Evolutionary conservation across 2,329 filamentous ascomycete species (phyloP), one percentile per base, ranked within the genome.

Genomic region (Elsinoe necatrix): DNA sequence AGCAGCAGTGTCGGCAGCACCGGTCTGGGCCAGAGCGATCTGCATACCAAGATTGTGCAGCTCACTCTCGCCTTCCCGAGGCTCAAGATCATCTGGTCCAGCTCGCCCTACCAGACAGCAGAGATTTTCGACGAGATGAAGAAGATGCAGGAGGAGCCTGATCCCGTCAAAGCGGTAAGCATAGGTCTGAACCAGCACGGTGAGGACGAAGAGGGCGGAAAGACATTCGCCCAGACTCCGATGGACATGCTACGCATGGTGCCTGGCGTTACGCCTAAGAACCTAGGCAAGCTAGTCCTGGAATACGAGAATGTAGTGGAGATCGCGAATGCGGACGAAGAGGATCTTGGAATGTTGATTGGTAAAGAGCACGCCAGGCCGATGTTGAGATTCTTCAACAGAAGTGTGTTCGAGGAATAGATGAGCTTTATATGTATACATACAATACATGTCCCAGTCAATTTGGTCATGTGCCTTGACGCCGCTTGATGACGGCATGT

Each of bases 81-180:
- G 20, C 79, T 98, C 50, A 86, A 89, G 62, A 87, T 98, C 63
- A 89, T 98, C 64, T 98, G 93, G 93, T 93, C 87, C 7, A 88
- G 83, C 7, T 90, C 86, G 9, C 92, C 93, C 0, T 95, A 95
- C 67, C 91, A 98, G 70, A 97, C 93, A 0, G 93, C 93, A 1
- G 91, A 97, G 74, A 97, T 98, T 60, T 97, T 98, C 68, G 86
- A 91, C 65, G 85, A 89, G 62, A 80, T 98, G 56, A 98, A 98
- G 75, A 86, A 89, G 62, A 86, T 90, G 65, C 86, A 92, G 64
- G 78, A 85, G 2, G 93, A 98, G 71, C 93, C 93, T 0, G 91
- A 98, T 68, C 93, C 93, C 1, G 79, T 95, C 34, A 83, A 83
- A 2, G 93, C 93, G 0, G 90, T 95, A 6, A 83, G 86, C 58